Evolutionary conservation across 805 yeast genomes (phyloP), one percentile per base, ranked within the genome.

Genomic region (Komagataella phaffii): DNA sequence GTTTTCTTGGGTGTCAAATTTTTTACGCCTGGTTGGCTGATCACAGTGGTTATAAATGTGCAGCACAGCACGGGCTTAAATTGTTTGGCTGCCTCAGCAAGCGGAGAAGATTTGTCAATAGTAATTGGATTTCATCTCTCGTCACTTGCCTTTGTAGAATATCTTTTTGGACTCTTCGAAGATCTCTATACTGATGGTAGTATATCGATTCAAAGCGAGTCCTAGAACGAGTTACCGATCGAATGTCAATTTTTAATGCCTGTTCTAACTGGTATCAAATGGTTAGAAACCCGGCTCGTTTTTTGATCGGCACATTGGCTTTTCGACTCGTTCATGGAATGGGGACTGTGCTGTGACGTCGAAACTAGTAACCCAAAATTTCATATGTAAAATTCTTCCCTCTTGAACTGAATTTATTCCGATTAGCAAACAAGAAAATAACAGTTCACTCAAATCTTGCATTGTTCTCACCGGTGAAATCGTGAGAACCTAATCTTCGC

Each of bases 181-280:
- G 71, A 66, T 66, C 64, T 60, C 57, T 61, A 63, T 57, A 59
- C 17, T 65, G 63, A 59, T 30, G 48, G 62, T 66, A 66, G 68
- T 63, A 56, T 65, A 58, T 58, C 54, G 69, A 66, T 66, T 66
- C 71, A 66, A 66, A 66, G 67, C 66, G 69, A 63, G 55, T 69
- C 67, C 70, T 51, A 66, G 63, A 30, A 30, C 14, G 40, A 8
- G 23, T 30, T 7, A 6, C 14, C 40, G 40, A 30, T 30, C 14
- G 40, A 8, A 30, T 10, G 64, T 50, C 48, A 51, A 57, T 52
- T 24, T 44, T 17, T 40, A 8, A 40, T 48, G 40, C 40, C 40
- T 30, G n/a, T 30, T 30, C 40, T 30, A 30, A 30, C 40, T 30
- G 10, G 8, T 10, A 21, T 18, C 30, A 19, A 8, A 24, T 46